These are phyloP conservation scores for Aspergillus conjunctus DNA, from an alignment of 495 filamentous ascomycete genomes.

Conservation along the genomic window DNA sequence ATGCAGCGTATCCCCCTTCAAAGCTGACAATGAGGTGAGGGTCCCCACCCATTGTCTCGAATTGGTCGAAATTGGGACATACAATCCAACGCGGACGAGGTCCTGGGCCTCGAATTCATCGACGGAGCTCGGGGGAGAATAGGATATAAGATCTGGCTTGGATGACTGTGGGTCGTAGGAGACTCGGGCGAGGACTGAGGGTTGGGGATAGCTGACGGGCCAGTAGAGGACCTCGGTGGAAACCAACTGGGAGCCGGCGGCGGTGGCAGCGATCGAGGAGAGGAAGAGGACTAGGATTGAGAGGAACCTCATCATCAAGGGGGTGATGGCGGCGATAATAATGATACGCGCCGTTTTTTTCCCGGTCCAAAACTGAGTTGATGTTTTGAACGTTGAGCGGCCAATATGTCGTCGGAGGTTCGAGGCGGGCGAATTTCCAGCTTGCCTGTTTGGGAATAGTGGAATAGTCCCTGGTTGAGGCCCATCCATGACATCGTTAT, in stretches of 20 bases:
- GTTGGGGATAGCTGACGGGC: conserved; percentile 38
- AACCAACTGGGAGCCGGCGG: conserved; percentile 24
- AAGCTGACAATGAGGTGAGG: conserved; percentile 36
- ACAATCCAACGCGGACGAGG: conserved; percentile 44
- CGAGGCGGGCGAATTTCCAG: neutral
- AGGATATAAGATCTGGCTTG: conserved; percentile 39
- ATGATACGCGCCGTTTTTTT: neutral
- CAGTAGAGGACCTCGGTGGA: conserved; percentile 46
- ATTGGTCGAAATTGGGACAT: conserved; percentile 29
- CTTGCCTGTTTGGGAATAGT: conserved; percentile 10
- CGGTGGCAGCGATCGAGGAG: conserved; percentile 21
- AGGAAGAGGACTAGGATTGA: conserved; percentile 17
- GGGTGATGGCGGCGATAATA: conserved; percentile 30
- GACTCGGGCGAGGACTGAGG: conserved; percentile 44
- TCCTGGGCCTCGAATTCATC: conserved; percentile 14
- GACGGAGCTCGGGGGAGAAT: conserved; percentile 31
- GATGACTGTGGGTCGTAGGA: conserved; percentile 40
- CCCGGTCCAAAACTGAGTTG: neutral
- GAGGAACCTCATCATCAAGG: conserved; percentile 22
- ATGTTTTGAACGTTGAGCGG: neutral
- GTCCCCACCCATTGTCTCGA: conserved; percentile 47
- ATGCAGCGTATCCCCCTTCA: conserved; percentile 23
- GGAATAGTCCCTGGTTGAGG: neutral
- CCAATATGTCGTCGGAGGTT: neutral
- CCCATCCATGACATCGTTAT: too few relatives aligned